These are phyloP conservation scores for Panellus pusillus DNA, from an alignment of 768 basidiomycete genomes.

Conservation along the genomic window DNA sequence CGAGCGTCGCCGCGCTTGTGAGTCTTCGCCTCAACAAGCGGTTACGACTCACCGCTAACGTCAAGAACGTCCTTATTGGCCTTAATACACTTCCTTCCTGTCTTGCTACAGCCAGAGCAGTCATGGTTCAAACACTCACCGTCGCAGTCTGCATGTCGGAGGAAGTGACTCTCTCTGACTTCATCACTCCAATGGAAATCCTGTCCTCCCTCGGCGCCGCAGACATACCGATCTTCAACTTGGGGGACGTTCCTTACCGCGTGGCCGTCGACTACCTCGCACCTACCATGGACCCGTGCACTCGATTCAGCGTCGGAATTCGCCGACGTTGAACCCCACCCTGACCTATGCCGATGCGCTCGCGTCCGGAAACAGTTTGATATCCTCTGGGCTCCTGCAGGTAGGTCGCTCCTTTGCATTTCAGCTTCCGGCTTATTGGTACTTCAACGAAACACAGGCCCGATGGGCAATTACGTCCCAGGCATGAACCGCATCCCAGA, in stretches of 20 bases:
- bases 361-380: constrained; percentile 17
- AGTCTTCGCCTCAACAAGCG: too few relatives aligned
- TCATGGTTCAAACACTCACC: constrained; percentile 9
- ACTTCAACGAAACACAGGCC: not conserved
- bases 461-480: not conserved
- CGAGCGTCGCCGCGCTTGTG: too few relatives aligned
- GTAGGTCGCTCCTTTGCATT: not conserved
- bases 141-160: constrained; percentile 17
- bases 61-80: too few relatives aligned
- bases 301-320: not conserved
- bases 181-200: constrained; percentile 16
- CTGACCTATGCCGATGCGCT: constrained; percentile 16
- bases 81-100: too few relatives aligned
- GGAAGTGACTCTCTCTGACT: constrained; percentile 21
- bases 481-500: constrained; percentile 1
- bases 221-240: constrained; percentile 5
- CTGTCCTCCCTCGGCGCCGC: constrained; percentile 9
- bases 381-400: constrained; percentile 21
- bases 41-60: too few relatives aligned
- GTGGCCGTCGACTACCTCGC: constrained; percentile 16
- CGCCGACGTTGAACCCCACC: constrained; percentile 17
- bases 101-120: too few relatives aligned
- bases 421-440: not conserved
- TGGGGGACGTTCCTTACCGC: constrained; percentile 13
- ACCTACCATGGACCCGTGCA: constrained; percentile 14